Base-by-base conservation (phyloP, 1,284 basidiomycete species). In the Exsudoporus floridanus region DNA sequence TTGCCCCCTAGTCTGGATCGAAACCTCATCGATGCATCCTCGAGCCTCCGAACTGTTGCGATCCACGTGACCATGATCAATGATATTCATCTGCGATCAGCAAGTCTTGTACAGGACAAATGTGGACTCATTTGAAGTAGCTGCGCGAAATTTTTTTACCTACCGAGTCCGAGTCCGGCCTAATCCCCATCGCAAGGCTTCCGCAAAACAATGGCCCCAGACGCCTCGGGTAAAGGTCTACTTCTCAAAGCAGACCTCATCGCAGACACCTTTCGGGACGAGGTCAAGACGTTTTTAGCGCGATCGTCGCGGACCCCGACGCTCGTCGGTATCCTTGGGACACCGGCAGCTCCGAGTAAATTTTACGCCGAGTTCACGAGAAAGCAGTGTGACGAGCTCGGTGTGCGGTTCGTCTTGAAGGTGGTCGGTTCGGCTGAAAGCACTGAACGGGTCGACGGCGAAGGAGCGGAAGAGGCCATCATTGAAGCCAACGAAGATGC, bases 341-440 rank as follows among this genome's bases (percentile, higher is more conserved):
- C 94, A 1, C 83, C 86, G 0, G 88, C 88, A 43, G 84, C 86
- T 4, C 94, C 96, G 2, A 96, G 94, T 66, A 86, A 83, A 64
- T 88, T 82, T 58, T 99, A 99, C 66, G 92, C 96, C 16, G 90
- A 95, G 60, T 98, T 97, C 72, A 98, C 96, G 38, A 82, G 81
- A 70, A 94, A 88, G 66, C 93, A 95, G 56, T 98, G 95, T 71
- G 83, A 91, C 51, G 86, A 85, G 38, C 81, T 98, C 35, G 94
- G 94, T 0, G 86, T 98, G 55, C 83, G 89, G 49, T 98, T 94
- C 70, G 85, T 92, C 52, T 75, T 94, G 53, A 84, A 83, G 59
- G 78, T 75, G 53, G 85, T 86, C 14, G 93, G 88, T 0, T 79
- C 83, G 3, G 86, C 94, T 62, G 63, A 67, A 62, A 67, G 69